These are phyloP conservation scores for Botrytis tulipae DNA, from an alignment of 2,329 filamentous ascomycete species.

Conservation along the genomic window DNA sequence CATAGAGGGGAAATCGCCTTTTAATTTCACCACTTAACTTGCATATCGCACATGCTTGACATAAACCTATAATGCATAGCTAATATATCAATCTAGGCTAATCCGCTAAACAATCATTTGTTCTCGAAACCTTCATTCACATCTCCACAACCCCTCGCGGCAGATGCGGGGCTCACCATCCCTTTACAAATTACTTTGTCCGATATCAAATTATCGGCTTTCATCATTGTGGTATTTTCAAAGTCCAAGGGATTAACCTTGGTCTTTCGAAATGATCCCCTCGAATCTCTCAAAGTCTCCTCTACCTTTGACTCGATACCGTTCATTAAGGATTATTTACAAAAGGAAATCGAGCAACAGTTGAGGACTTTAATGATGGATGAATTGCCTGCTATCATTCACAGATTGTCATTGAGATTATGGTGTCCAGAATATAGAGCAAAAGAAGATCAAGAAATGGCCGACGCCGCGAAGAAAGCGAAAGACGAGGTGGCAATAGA, in stretches of 20 bases:
- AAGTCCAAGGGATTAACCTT: constrained; percentile 95
- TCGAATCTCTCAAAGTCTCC: constrained; percentile 96
- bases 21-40: not conserved
- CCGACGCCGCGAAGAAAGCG: constrained; percentile 49
- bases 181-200: constrained; percentile 96
- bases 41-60: constrained; percentile 23
- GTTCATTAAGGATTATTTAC: constrained; percentile 94
- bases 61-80: constrained; percentile 41
- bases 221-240: constrained; percentile 96
- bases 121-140: constrained; percentile 89
- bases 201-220: constrained; percentile 91
- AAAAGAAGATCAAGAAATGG: constrained; percentile 57
- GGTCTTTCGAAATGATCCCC: constrained; percentile 95
- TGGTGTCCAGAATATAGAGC: constrained; percentile 85
- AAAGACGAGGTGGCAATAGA: constrained; percentile 59
- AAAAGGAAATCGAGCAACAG: constrained; percentile 93
- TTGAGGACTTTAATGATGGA: constrained; percentile 95
- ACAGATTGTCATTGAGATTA: constrained; percentile 80
- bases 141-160: constrained; percentile 87
- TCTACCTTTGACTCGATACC: constrained; percentile 99
- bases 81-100: constrained; percentile 66
- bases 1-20: not conserved
- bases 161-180: constrained; percentile 88
- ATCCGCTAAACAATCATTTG: constrained; percentile 93
- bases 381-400: constrained; percentile 93